Conservation (phyloP, 805 yeast genomes). For the Pichia californica region DNA sequence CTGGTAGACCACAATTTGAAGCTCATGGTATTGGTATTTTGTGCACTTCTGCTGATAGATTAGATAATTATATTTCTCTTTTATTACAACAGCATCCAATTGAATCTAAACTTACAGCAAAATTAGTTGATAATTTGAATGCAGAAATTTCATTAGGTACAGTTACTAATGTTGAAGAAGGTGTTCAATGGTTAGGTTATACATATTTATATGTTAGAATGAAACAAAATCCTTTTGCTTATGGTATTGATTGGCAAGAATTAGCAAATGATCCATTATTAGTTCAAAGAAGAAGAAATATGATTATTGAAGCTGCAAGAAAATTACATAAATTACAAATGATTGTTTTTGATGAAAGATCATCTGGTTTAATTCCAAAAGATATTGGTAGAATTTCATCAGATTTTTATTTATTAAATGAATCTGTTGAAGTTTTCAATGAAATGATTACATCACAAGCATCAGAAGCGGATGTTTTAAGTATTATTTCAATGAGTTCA, state of each 20-base stretch:
- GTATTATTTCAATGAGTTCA: slow-evolving; percentile 85
- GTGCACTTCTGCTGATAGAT: slow-evolving; percentile 71
- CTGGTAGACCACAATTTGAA: slow-evolving; percentile 97
- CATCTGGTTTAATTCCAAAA: slow-evolving; percentile 73
- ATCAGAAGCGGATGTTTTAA: slow-evolving; percentile 84
- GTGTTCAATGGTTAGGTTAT: slow-evolving; percentile 95
- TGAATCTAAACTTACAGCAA: slow-evolving; percentile 73
- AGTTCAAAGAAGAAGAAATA: slow-evolving; percentile 61
- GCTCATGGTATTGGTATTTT: slow-evolving; percentile 87
- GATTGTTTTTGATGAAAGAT: slow-evolving; percentile 85
- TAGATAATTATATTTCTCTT: slow-evolving; percentile 84
- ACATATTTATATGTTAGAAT: slow-evolving; percentile 91
- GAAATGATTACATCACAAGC: slow-evolving; percentile 78
- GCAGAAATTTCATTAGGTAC: slow-evolving; percentile 96
- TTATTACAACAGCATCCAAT: slow-evolving; percentile 94
- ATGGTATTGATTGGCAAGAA: slow-evolving; percentile 87
- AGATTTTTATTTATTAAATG: slow-evolving; percentile 81
- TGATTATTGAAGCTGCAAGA: slow-evolving; percentile 77
- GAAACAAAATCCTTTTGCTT: slow-evolving; percentile 89
- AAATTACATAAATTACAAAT: slow-evolving; percentile 82
- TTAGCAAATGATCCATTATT: slow-evolving; percentile 76
- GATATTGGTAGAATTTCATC: slow-evolving; percentile 94
- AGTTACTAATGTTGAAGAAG: slow-evolving; percentile 91
- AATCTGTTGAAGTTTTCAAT: slow-evolving; percentile 84
- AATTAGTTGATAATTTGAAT: slow-evolving; percentile 84